Evolutionary conservation across 768 basidiomycete species (phyloP).

Genomic region (Lactarius sp.): DNA sequence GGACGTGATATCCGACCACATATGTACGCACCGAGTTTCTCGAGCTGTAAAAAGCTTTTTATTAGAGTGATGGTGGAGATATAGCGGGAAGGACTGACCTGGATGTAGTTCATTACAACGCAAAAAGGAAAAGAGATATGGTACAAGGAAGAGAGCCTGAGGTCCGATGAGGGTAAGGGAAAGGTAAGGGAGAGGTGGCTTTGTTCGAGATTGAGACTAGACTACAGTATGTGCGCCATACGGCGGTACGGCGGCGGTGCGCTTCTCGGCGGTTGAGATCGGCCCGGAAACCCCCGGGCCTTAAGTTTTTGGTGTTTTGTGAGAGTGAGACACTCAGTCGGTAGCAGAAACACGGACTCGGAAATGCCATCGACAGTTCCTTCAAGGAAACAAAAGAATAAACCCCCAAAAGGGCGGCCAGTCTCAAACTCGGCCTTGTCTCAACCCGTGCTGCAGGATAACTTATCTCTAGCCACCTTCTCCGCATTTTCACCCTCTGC

Average conservation of each 20-base stretch:
- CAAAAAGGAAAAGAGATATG: not conserved
- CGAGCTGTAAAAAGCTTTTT: constrained; percentile 46
- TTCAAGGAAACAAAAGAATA: constrained; percentile 50
- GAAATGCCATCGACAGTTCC: constrained; percentile 43
- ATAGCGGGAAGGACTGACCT: constrained; percentile 34
- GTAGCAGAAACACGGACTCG: no score
- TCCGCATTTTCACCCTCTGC: constrained; percentile 58
- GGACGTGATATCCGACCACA: not conserved
- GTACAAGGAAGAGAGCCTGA: not conserved
- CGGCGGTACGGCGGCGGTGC: no score
- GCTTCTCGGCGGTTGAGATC: not conserved
- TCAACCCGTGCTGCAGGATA: constrained; percentile 49
- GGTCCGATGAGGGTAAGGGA: not conserved
- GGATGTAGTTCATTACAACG: constrained; percentile 51
- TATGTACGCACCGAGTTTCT: constrained; percentile 65
- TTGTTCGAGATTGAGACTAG: not conserved
- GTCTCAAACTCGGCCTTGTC: constrained; percentile 51
- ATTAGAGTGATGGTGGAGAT: constrained; percentile 18
- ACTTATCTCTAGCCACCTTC: constrained; percentile 39
- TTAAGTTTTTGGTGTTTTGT: not conserved
- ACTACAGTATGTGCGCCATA: no score
- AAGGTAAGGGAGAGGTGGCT: not conserved
- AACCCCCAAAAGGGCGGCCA: constrained; percentile 49
- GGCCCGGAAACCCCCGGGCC: not conserved
- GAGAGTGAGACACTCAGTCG: no score